These are phyloP conservation scores for Podaxis rugospora DNA, from an alignment of 768 basidiomycete genomes.

Conservation along the genomic window DNA sequence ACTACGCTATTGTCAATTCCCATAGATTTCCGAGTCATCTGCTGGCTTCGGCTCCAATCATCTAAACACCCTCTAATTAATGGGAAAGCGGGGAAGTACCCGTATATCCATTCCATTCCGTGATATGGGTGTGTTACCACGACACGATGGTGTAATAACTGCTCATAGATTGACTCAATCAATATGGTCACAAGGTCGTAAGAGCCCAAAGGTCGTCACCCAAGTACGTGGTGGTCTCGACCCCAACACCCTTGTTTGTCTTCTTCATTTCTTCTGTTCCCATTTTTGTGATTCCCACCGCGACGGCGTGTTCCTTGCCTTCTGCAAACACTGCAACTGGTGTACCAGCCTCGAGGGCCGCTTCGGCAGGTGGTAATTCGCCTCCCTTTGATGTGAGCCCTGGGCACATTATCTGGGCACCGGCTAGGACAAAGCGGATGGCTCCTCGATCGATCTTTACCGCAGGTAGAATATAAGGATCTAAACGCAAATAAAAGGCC, in stretches of 20 bases:
- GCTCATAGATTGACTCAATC: neutral
- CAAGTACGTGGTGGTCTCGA: constrained; percentile 82
- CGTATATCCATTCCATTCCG: neutral
- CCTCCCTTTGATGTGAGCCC: constrained; percentile 93
- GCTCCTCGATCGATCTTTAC: constrained; percentile 95
- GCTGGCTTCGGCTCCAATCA: neutral
- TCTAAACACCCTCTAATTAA: neutral
- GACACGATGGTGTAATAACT: neutral
- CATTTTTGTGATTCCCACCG: constrained; percentile 78
- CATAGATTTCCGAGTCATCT: neutral
- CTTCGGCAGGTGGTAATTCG: constrained; percentile 70
- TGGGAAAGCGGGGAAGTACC: neutral
- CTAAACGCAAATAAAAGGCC: constrained; percentile 36
- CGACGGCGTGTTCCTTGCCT: constrained; percentile 90
- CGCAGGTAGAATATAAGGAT: constrained; percentile 85
- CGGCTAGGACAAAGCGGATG: constrained; percentile 93
- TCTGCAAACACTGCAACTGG: constrained; percentile 94
- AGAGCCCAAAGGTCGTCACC: constrained; percentile 86
- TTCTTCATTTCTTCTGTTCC: constrained; percentile 85
- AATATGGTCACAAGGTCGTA: constrained; percentile 46
- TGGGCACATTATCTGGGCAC: constrained; percentile 96
- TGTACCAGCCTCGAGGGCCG: constrained; percentile 61
- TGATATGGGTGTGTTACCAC: neutral
- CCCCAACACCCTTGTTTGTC: constrained; percentile 87
- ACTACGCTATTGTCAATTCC: neutral